Percentiles rank a stretch among this genome's conserved stretches.
These are phyloP conservation scores for Scheffersomyces segobiensis DNA, from an alignment of 1,139 yeast genomes.

Conservation along the genomic window DNA sequence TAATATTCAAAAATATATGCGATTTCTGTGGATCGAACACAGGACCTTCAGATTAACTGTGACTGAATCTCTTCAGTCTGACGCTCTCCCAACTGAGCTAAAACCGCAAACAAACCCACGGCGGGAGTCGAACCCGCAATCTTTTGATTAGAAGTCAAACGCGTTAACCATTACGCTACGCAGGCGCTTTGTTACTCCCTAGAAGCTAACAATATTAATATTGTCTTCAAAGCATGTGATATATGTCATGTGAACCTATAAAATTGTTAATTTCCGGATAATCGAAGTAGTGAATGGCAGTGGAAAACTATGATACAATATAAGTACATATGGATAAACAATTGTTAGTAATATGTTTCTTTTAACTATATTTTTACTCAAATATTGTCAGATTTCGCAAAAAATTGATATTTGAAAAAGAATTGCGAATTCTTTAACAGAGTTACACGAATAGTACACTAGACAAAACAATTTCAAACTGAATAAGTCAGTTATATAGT, in stretches of 20 bases:
- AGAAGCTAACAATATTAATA: neutral
- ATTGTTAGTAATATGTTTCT: neutral
- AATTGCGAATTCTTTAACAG: neutral
- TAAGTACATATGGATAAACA: too few relatives aligned
- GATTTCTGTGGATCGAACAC: conserved; percentile 93
- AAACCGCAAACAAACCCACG: conserved; percentile 31
- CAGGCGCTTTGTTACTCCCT: conserved; percentile 7
- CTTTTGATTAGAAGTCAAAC: conserved; percentile 19
- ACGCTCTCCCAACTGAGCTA: conserved; percentile 92
- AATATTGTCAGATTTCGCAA: neutral
- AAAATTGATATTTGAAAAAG: neutral
- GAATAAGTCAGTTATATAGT: too few relatives aligned
- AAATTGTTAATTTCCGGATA: too few relatives aligned
- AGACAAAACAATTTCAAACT: neutral
- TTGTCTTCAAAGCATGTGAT: neutral
- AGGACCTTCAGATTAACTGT: conserved; percentile 76
- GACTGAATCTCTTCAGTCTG: conserved; percentile 67
- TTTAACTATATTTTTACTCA: too few relatives aligned
- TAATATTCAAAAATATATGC: conserved; percentile 40
- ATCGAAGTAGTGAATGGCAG: too few relatives aligned
- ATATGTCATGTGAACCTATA: neutral
- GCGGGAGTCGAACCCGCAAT: conserved; percentile 56
- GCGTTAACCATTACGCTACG: conserved; percentile 20
- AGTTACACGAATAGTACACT: too few relatives aligned
- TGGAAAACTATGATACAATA: too few relatives aligned